These are phyloP conservation scores for Candida sojae DNA, from an alignment of 1,139 yeast genomes.

Conservation along the genomic window DNA sequence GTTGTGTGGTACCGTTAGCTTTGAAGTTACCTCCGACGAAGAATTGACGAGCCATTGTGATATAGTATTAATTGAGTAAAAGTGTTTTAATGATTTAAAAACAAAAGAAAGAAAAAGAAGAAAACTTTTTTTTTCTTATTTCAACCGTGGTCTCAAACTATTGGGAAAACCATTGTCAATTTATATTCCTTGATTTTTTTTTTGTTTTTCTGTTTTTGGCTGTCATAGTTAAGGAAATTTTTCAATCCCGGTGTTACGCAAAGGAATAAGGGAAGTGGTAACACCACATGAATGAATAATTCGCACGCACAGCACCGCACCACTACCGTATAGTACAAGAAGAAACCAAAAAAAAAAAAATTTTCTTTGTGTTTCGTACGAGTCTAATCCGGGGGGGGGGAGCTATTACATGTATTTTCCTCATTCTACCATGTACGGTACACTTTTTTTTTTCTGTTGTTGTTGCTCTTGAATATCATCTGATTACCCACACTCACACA, in stretches of 20 bases:
- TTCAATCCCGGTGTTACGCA: not conserved
- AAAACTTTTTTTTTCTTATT: not conserved
- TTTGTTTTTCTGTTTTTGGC: not conserved
- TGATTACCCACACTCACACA: too few species aligned
- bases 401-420: too few species aligned
- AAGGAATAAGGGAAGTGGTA: not conserved
- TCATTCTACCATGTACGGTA: not conserved
- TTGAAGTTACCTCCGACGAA: conserved; percentile 99
- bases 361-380: conserved; percentile 1
- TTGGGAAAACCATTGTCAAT: conserved; percentile 1
- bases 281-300: not conserved
- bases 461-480: too few species aligned
- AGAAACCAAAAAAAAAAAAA: not conserved
- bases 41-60: conserved; percentile 82
- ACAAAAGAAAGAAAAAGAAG: not conserved
- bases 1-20: conserved; percentile 92
- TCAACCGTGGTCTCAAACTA: not conserved
- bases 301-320: not conserved
- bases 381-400: conserved; percentile 5
- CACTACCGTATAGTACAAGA: not conserved
- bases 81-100: not conserved
- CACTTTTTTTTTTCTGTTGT: too few species aligned
- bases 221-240: not conserved
- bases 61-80: not conserved
- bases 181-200: not conserved